Evolutionary conservation across 192 early-diverging fungal genomes (phyloP).

Genomic region (Entophlyctis helioformis): DNA sequence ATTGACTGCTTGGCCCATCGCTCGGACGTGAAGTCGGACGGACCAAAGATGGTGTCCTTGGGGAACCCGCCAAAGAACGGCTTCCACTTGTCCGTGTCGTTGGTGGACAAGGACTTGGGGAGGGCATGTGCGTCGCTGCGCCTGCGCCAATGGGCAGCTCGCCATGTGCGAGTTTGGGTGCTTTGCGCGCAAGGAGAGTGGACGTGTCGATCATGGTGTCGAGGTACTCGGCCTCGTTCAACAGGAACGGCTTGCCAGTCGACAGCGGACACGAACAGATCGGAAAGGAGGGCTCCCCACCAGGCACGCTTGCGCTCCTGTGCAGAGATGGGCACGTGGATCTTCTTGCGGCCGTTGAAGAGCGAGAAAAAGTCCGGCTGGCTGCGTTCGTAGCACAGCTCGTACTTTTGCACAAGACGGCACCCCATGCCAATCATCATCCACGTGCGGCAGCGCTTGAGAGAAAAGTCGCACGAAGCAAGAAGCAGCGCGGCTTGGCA

Average conservation of each 20-base stretch:
- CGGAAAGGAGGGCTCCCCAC: constrained; percentile 12
- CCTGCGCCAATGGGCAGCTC: too few species aligned
- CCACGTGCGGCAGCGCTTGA: too few species aligned
- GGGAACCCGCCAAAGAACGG: too few species aligned
- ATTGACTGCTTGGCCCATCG: too few species aligned
- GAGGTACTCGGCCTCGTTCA: constrained; percentile 15
- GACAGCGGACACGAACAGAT: constrained; percentile 6
- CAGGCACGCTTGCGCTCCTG: constrained; percentile 21
- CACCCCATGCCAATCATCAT: neutral
- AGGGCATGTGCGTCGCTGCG: too few species aligned
- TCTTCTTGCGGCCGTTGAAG: constrained; percentile 8
- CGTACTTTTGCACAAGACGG: constrained; percentile 6
- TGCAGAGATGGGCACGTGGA: neutral
- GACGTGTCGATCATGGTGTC: too few species aligned
- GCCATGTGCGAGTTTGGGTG: too few species aligned
- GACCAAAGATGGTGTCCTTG: too few species aligned
- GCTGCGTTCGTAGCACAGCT: constrained; percentile 1
- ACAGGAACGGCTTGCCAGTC: constrained; percentile 4
- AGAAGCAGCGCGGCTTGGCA: constrained; percentile 3
- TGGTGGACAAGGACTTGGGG: too few species aligned
- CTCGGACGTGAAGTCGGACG: too few species aligned
- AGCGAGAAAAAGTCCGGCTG: constrained; percentile 10
- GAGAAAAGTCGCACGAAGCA: neutral
- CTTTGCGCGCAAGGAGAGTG: too few species aligned
- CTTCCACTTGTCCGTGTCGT: too few species aligned